Conservation (phyloP, 1,284 basidiomycete species). For the Kalmanozyma brasiliensis region DNA sequence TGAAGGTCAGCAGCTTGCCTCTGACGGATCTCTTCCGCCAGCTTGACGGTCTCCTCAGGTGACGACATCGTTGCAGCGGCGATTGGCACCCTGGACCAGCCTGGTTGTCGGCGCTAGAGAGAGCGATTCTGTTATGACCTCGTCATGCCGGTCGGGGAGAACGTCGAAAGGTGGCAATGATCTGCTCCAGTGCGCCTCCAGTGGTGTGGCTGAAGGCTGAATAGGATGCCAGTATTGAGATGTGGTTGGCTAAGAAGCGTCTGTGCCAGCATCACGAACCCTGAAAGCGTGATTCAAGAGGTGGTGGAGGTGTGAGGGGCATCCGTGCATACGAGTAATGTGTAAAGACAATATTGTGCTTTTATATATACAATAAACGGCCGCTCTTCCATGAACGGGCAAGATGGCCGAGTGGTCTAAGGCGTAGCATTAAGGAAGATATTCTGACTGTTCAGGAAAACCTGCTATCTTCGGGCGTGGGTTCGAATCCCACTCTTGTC, state of each 20-base stretch:
- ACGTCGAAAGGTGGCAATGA: too few relatives aligned
- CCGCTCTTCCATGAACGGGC: not conserved
- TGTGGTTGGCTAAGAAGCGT: too few relatives aligned
- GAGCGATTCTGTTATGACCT: not conserved
- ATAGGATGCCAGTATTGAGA: too few relatives aligned
- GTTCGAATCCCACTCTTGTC: constrained; percentile 68
- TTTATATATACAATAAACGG: not conserved
- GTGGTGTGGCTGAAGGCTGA: too few relatives aligned
- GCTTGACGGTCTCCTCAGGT: constrained; percentile 43
- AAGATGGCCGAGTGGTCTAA: constrained; percentile 58
- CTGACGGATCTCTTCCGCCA: constrained; percentile 36
- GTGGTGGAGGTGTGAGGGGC: constrained; percentile 11
- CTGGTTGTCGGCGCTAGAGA: not conserved
- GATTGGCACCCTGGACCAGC: too few relatives aligned
- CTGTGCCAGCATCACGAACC: too few relatives aligned
- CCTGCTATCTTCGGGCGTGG: constrained; percentile 64
- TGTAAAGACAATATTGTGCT: not conserved
- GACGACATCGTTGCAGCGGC: constrained; percentile 32
- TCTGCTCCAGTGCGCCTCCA: too few relatives aligned
- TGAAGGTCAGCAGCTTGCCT: constrained; percentile 37
- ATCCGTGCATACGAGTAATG: constrained; percentile 20
- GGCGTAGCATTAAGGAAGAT: constrained; percentile 57
- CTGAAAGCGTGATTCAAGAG: too few relatives aligned
- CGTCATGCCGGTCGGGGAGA: constrained; percentile 1
- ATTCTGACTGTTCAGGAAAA: constrained; percentile 16